Base-by-base conservation (phyloP, 2,329 filamentous ascomycete genomes). In the Aureobasidium sp. region DNA sequence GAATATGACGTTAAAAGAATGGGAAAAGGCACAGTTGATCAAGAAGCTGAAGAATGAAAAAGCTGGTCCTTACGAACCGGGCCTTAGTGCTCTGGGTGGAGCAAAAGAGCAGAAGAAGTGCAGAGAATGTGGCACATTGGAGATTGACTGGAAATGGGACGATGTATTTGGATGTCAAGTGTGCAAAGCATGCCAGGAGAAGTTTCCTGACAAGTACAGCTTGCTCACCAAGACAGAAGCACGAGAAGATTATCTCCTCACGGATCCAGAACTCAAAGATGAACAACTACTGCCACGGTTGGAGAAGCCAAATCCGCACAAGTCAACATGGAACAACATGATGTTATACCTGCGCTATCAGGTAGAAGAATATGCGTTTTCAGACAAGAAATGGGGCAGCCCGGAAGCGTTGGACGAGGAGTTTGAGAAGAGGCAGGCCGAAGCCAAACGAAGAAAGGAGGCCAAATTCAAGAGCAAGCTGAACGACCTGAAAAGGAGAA, bases 241-340 rank as follows among this genome's bases (percentile, higher is more conserved):
- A 64, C 88, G 87, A 70, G 90, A 97, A 74, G 94, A 99, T 73
- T 99, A 99, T 74, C 83, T 99, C 1, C 78, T 99, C 47, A 99
- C 94, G 1, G 93, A 97, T 70, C 90, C 92, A 39, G 94, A 99
- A 74, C 82, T 99, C n/a, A 88, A 88, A 69, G 94, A 99, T 70
- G 83, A 86, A 63, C 88, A 92, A 17, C 79, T 99, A 1, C 81
- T 99, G 0, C 93, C 93, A 0, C 92, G 95, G 73, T 81, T 99
- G 9, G 88, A 89, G 60, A 87, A 87, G 37, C 93, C 94, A 1
- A 99, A 99, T 69, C 94, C 94, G 0, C 94, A 97, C 76, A 97
- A 97, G 73, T 86, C 89, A 0, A 92, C 92, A 63, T 99, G 92
- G 90, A 92, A 97, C 74, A 91, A 96, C 78, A 99, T 99, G 94